Percentiles rank a stretch among this genome's conserved stretches.
Evolutionary conservation across 768 basidiomycete species (phyloP).

Genomic region (Suillus weaverae): DNA sequence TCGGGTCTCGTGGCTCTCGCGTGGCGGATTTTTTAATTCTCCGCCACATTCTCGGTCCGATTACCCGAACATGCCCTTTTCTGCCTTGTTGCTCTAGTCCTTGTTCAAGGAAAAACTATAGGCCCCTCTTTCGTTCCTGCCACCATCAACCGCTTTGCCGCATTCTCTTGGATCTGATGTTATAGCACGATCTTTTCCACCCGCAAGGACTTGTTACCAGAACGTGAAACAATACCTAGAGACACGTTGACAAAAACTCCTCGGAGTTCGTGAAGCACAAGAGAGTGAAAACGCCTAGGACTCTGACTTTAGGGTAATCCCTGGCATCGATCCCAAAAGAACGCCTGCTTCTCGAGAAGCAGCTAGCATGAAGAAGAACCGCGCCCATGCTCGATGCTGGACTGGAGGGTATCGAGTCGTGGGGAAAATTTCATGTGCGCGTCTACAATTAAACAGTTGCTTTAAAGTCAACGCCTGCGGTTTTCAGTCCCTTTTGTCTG

Average conservation of each 20-base stretch:
- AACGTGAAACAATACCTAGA: not conserved
- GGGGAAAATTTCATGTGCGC: not conserved
- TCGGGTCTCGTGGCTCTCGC: slow-evolving; percentile 35
- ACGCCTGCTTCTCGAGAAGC: not conserved
- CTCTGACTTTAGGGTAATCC: not conserved
- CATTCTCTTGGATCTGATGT: not conserved
- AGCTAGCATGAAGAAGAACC: not conserved
- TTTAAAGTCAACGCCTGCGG: not conserved
- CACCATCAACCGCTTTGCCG: not conserved
- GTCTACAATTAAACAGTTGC: not conserved
- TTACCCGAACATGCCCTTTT: not conserved
- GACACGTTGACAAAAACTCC: not conserved
- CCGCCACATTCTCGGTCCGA: slow-evolving; percentile 19
- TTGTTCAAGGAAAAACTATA: slow-evolving; percentile 2
- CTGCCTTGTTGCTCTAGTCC: not conserved
- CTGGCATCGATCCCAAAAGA: not conserved
- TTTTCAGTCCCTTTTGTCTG: not conserved
- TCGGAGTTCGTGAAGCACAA: slow-evolving; percentile 1
- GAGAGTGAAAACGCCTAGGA: not conserved
- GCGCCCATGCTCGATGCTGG: not conserved
- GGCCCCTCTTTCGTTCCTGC: slow-evolving; percentile 4
- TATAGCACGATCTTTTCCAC: not conserved
- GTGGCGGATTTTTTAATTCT: slow-evolving; percentile 27
- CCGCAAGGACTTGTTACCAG: not conserved
- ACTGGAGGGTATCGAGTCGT: not conserved